Conservation (phyloP, 441 rosid genomes). For the Biscutella auriculata region DNA sequence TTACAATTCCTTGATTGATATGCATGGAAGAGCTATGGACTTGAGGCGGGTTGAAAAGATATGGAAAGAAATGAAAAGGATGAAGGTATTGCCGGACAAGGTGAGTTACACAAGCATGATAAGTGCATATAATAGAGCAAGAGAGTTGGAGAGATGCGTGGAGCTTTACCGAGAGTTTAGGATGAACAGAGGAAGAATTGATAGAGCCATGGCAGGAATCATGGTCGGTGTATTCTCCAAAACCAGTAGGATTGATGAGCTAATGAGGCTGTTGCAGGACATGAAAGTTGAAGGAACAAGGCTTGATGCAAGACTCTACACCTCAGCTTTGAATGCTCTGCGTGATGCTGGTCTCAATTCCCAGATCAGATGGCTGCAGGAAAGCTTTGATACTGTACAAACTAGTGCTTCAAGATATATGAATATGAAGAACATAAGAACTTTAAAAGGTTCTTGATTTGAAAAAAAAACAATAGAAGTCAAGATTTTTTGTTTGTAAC, state of each 20-base stretch:
- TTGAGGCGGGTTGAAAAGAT: constrained; percentile 63
- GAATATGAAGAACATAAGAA: not conserved
- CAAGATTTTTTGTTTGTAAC: constrained; percentile 15
- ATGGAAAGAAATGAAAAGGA: constrained; percentile 76
- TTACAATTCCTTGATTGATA: constrained; percentile 67
- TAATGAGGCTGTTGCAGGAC: constrained; percentile 61
- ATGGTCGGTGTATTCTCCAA: constrained; percentile 83
- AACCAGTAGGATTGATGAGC: constrained; percentile 46
- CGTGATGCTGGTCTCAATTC: constrained; percentile 62
- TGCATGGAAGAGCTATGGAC: constrained; percentile 63
- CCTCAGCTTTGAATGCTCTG: constrained; percentile 57
- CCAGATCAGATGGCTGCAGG: constrained; percentile 56
- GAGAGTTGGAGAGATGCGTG: constrained; percentile 52
- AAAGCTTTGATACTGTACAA: constrained; percentile 32
- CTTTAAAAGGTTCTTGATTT: not conserved
- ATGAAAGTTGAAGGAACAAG: constrained; percentile 48
- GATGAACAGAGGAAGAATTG: constrained; percentile 41
- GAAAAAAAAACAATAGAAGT: not conserved
- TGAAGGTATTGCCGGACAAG: constrained; percentile 56
- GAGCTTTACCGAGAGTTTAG: constrained; percentile 51
- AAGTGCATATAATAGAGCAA: constrained; percentile 49
- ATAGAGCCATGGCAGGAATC: constrained; percentile 65
- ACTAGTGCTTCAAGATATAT: constrained; percentile 5
- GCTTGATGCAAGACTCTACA: constrained; percentile 55
- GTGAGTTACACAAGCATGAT: constrained; percentile 63